These are phyloP conservation scores for Trypanosoma avium DNA, from an alignment of 208 protist genomes.

Conservation along the genomic window DNA sequence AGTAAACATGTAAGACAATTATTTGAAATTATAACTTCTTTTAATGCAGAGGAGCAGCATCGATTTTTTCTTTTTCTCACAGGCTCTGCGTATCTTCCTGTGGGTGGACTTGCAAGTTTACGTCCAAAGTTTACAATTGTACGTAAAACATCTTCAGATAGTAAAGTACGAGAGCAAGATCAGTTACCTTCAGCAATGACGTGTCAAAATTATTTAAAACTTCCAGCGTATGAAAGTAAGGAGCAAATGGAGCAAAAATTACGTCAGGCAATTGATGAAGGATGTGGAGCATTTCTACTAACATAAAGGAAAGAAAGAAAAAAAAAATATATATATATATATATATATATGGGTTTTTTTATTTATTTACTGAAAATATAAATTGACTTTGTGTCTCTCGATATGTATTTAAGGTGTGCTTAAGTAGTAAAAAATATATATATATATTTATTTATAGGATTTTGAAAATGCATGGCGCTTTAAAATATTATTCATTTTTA, in stretches of 20 bases:
- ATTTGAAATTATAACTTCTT: constrained; percentile 81
- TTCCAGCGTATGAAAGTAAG: constrained; percentile 84
- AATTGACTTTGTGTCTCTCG: too few relatives aligned
- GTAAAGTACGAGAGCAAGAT: constrained; percentile 55
- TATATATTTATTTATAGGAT: too few relatives aligned
- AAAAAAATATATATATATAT: neutral
- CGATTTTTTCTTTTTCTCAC: constrained; percentile 91
- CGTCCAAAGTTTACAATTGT: constrained; percentile 90
- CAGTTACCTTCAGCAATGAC: constrained; percentile 92
- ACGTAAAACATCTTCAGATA: constrained; percentile 74
- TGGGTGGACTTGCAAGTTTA: constrained; percentile 73
- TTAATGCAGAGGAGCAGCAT: constrained; percentile 71
- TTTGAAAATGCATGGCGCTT: too few relatives aligned
- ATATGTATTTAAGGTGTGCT: too few relatives aligned
- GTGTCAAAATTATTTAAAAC: constrained; percentile 93
- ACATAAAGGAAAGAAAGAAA: constrained; percentile 44
- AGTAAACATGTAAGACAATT: constrained; percentile 81
- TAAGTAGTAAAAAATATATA: too few relatives aligned
- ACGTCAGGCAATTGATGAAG: constrained; percentile 83
- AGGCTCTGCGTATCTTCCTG: constrained; percentile 76
- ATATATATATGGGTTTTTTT: neutral
- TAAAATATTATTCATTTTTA: too few relatives aligned
- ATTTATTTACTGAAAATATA: neutral
- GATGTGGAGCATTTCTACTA: constrained; percentile 79
- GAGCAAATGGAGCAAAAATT: constrained; percentile 87